phyloP scores from a whole-genome alignment of 108 stramenopile species.

The Aurantiochytrium sp. region DNA sequence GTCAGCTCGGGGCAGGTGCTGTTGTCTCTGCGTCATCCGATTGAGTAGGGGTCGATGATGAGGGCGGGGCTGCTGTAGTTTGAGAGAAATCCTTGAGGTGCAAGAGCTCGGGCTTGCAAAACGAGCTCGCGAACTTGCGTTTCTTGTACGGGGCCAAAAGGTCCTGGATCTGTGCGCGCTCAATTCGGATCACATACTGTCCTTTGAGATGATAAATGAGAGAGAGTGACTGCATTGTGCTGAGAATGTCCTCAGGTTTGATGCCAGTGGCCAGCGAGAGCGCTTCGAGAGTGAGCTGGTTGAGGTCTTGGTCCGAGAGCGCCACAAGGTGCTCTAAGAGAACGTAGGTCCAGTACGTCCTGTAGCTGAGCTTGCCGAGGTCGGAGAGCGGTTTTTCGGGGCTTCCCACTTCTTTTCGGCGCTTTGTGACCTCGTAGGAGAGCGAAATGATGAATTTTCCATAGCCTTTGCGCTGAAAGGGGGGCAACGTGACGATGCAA shows the following conservation, averaged over 20 bases:
- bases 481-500: conserved; percentile 96
- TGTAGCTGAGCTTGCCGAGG: conserved; percentile 90
- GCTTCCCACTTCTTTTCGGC: conserved; percentile 86
- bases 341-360: conserved; percentile 72
- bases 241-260: conserved; percentile 91
- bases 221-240: conserved; percentile 80
- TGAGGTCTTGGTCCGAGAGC: conserved; percentile 3
- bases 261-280: conserved; percentile 77
- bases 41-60: too few relatives aligned
- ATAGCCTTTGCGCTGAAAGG: conserved; percentile 96
- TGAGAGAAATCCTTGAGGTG: neutral
- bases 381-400: conserved; percentile 99
- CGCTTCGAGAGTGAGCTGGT: conserved; percentile 68
- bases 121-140: neutral
- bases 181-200: conserved; percentile 68
- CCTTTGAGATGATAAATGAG: conserved; percentile 98
- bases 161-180: neutral
- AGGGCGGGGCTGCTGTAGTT: neutral
- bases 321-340: conserved; percentile 64
- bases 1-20: neutral
- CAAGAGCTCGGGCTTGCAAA: conserved; percentile 17
- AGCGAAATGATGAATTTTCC: conserved; percentile 95
- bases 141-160: neutral
- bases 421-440: conserved; percentile 89
- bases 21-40: neutral